A percentile compares a stretch with the other conserved stretches of the same genome.
These are phyloP conservation scores for Myxozyma melibiosi DNA, from an alignment of 805 yeast species.

Conservation along the genomic window DNA sequence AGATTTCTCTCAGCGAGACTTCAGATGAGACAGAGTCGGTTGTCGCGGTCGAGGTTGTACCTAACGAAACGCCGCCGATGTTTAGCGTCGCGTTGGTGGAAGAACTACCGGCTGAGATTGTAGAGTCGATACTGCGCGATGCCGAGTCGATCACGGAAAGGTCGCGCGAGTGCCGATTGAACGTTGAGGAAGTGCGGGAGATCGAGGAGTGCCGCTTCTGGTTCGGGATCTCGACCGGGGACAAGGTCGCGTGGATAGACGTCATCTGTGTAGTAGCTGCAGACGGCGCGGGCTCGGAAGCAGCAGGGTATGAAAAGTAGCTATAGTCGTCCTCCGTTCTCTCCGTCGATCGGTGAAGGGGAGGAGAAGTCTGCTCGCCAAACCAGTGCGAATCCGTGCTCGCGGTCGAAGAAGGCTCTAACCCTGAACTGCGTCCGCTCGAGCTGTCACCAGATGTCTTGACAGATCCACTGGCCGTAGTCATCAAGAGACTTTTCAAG, in stretches of 20 bases:
- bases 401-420: neutral
- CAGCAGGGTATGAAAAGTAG: constrained; percentile 5
- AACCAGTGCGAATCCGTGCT: constrained; percentile 6
- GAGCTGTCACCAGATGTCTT: constrained; percentile 8
- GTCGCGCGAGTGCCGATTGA: constrained; percentile 3
- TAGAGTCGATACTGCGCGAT: neutral
- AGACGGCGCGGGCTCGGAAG: neutral
- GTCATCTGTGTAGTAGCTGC: neutral
- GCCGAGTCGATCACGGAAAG: neutral
- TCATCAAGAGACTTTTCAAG: constrained; percentile 14
- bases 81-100: no score
- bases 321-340: constrained; percentile 9
- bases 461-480: constrained; percentile 2
- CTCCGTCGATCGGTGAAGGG: neutral
- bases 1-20: constrained; percentile 6
- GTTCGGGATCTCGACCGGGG: constrained; percentile 3
- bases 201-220: neutral
- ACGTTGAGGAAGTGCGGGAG: neutral
- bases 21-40: constrained; percentile 11
- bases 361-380: constrained; percentile 1
- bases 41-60: neutral
- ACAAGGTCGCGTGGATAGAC: constrained; percentile 1
- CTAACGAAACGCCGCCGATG: no score
- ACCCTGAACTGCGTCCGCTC: constrained; percentile 1
- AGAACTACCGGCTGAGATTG: neutral